A percentile compares a stretch with the other conserved stretches of the same genome.
phyloP scores from a whole-genome alignment of 2,329 filamentous ascomycete species.

The Didymella keratinophila region DNA sequence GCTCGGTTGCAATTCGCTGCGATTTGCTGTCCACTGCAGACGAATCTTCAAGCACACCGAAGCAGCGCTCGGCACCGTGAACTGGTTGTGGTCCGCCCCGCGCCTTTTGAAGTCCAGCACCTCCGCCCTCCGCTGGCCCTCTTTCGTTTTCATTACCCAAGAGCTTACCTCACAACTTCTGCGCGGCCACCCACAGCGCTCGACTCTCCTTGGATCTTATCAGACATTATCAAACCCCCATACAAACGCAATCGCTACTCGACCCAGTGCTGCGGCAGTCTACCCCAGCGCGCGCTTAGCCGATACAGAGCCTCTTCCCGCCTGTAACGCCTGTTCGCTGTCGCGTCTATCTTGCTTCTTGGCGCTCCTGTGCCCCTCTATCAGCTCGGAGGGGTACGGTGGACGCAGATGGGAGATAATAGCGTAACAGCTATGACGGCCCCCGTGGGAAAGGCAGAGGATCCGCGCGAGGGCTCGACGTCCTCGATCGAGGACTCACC shows the following conservation, averaged over 20 bases:
- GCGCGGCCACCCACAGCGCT: slow-evolving; percentile 49
- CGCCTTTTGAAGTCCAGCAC: slow-evolving; percentile 45
- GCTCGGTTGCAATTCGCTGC: slow-evolving; percentile 34
- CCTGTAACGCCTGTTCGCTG: slow-evolving; percentile 28
- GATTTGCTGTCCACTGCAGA: slow-evolving; percentile 27
- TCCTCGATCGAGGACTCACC: slow-evolving; percentile 59
- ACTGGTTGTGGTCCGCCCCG: slow-evolving; percentile 39
- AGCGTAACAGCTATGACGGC: slow-evolving; percentile 55
- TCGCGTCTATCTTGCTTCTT: slow-evolving; percentile 48
- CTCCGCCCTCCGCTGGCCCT: slow-evolving; percentile 44
- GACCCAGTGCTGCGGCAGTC: slow-evolving; percentile 47
- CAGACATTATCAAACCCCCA: slow-evolving; percentile 53
- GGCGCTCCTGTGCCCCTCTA: slow-evolving; percentile 49
- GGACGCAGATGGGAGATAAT: slow-evolving; percentile 61
- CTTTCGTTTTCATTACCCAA: slow-evolving; percentile 57
- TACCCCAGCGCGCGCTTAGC: slow-evolving; percentile 49
- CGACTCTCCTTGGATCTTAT: slow-evolving; percentile 48
- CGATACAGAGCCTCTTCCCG: slow-evolving; percentile 42
- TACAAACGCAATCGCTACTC: slow-evolving; percentile 44
- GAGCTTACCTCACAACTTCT: slow-evolving; percentile 57
- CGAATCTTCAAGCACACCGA: slow-evolving; percentile 31
- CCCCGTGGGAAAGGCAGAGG: slow-evolving; percentile 56
- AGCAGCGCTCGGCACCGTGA: slow-evolving; percentile 30
- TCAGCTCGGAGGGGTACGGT: slow-evolving; percentile 52
- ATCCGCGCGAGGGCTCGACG: slow-evolving; percentile 55